Conservation (phyloP, 1,284 basidiomycete genomes). For the Puccinia hordei region DNA sequence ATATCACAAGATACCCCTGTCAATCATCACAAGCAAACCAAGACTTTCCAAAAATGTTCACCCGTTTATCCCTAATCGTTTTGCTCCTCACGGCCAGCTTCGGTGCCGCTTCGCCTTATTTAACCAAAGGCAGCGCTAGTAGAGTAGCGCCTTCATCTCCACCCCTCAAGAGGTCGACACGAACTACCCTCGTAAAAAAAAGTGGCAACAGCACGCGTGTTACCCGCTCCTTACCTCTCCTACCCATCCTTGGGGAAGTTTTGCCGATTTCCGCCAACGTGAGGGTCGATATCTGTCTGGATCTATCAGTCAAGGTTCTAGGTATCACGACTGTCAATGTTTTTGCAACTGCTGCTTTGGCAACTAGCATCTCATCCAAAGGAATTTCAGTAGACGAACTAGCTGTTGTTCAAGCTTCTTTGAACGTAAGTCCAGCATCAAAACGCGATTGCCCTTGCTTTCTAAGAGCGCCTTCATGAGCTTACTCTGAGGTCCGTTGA, state of each 20-base stretch:
- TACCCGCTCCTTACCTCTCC: slow-evolving; percentile 2
- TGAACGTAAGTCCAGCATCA: neutral
- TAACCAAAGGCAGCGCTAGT: neutral
- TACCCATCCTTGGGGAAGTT: neutral
- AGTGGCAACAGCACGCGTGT: slow-evolving; percentile 13
- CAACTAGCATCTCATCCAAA: slow-evolving; percentile 3
- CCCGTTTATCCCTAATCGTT: slow-evolving; percentile 19
- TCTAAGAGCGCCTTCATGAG: neutral
- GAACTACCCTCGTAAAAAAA: slow-evolving; percentile 4
- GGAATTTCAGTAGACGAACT: slow-evolving; percentile 38
- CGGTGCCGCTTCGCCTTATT: slow-evolving; percentile 10
- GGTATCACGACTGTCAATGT: slow-evolving; percentile 27
- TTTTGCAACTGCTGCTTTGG: slow-evolving; percentile 19
- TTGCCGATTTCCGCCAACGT: neutral
- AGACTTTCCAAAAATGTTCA: slow-evolving; percentile 12
- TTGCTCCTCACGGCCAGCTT: slow-evolving; percentile 23
- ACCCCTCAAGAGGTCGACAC: neutral
- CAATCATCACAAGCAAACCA: neutral
- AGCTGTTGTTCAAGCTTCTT: slow-evolving; percentile 23
- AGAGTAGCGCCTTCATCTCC: neutral
- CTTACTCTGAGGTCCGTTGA: neutral
- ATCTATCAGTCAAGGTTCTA: slow-evolving; percentile 41
- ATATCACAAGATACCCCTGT: neutral
- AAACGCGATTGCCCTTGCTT: neutral
- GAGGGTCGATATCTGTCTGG: slow-evolving; percentile 39